These are phyloP conservation scores for Pterulicium gracile DNA, from an alignment of 1,284 basidiomycete species.

Conservation along the genomic window DNA sequence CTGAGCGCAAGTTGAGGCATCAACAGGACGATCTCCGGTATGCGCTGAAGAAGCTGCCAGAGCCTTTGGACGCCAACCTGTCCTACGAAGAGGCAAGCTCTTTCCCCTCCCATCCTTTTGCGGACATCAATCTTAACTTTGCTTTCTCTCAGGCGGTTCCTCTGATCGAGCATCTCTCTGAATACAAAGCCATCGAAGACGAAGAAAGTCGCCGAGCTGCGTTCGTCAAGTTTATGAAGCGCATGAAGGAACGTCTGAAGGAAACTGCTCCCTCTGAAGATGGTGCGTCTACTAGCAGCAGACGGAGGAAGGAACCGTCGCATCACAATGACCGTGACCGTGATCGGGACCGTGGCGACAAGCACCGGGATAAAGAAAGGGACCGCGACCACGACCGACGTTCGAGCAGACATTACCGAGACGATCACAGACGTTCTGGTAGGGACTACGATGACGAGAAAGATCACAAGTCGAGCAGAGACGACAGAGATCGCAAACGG, in stretches of 20 bases:
- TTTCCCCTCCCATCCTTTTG: constrained; percentile 1
- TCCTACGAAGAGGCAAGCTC: constrained; percentile 67
- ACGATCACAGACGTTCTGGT: constrained; percentile 37
- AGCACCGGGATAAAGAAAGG: constrained; percentile 32
- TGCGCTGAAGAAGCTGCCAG: constrained; percentile 82
- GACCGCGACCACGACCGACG: constrained; percentile 24
- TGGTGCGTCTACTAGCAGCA: constrained; percentile 64
- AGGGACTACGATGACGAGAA: constrained; percentile 15
- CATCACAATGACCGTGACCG: constrained; percentile 32
- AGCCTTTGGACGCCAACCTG: constrained; percentile 64
- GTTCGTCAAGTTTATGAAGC: constrained; percentile 76
- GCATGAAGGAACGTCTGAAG: constrained; percentile 77
- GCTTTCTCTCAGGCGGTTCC: constrained; percentile 44
- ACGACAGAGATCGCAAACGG: not conserved
- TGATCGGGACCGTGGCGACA: constrained; percentile 28
- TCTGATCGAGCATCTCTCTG: constrained; percentile 67
- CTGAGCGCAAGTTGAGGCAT: constrained; percentile 79
- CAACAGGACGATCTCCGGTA: constrained; percentile 94
- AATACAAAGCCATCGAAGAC: constrained; percentile 76
- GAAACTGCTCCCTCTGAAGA: constrained; percentile 70
- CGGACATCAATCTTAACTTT: constrained; percentile 7
- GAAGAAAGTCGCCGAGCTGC: constrained; percentile 73
- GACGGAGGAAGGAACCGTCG: constrained; percentile 62
- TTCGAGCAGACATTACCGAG: constrained; percentile 31
- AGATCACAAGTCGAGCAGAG: constrained; percentile 13